Evolutionary conservation across 73 alveolate species (phyloP).

Genomic region (Blepharisma japonicum): DNA sequence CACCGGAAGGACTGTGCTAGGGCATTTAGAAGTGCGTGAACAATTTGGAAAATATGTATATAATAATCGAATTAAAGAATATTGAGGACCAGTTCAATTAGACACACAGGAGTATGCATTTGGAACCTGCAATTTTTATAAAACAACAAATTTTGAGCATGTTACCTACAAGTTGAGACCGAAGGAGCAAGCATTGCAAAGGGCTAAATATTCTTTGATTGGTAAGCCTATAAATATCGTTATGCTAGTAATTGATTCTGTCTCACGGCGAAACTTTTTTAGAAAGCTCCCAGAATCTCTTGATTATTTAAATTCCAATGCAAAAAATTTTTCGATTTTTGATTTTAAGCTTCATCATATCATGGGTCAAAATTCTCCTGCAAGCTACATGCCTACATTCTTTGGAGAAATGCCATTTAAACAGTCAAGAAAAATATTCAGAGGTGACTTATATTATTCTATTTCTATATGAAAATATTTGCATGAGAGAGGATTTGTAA

Average conservation of each 20-base stretch:
- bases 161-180: background rate
- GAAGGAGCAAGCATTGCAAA: background rate
- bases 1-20: background rate
- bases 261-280: conserved; percentile 4
- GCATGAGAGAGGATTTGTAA: conserved; percentile 23
- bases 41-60: background rate
- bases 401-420: background rate
- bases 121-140: background rate
- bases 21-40: background rate
- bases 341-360: conserved; percentile 9
- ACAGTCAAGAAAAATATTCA: background rate
- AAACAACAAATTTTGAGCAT: background rate
- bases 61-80: background rate
- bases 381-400: conserved; percentile 24
- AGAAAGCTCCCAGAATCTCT: conserved; percentile 6
- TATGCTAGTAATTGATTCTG: background rate
- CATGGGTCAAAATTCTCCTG: conserved; percentile 5
- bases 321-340: background rate
- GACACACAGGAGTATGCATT: background rate
- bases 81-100: background rate
- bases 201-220: background rate
- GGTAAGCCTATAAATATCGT: conserved; percentile 1
- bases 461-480: background rate
- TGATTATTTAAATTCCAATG: background rate
- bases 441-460: background rate